phyloP scores from a whole-genome alignment of 2,329 filamentous ascomycete genomes.

The Cladophialophora psammophila region DNA sequence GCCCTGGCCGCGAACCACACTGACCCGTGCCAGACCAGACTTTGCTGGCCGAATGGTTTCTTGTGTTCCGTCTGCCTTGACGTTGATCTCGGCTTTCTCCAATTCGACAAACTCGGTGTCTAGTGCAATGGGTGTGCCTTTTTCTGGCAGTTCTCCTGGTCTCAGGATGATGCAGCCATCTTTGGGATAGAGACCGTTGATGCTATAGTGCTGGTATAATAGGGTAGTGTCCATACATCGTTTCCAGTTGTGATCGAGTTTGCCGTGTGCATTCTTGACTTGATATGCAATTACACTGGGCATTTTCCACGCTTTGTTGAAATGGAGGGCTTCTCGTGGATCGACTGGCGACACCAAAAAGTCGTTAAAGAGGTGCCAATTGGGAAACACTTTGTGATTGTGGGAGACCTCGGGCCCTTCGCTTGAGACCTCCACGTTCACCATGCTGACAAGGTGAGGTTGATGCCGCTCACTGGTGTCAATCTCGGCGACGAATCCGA shows the following conservation, averaged over 20 bases:
- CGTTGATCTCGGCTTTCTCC: constrained; percentile 91
- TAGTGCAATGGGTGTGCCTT: constrained; percentile 80
- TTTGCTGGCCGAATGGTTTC: constrained; percentile 91
- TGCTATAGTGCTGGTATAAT: constrained; percentile 75
- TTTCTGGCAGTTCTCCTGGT: constrained; percentile 69
- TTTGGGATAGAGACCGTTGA: constrained; percentile 50
- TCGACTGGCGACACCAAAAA: constrained; percentile 85
- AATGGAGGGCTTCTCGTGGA: constrained; percentile 83
- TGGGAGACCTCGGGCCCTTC: constrained; percentile 68
- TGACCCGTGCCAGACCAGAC: constrained; percentile 90
- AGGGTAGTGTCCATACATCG: constrained; percentile 81
- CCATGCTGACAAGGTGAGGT: constrained; percentile 86
- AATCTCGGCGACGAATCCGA: constrained; percentile 89
- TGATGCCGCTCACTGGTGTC: constrained; percentile 85
- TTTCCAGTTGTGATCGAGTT: constrained; percentile 87
- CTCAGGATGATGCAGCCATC: constrained; percentile 49
- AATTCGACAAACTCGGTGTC: constrained; percentile 97
- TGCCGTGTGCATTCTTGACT: constrained; percentile 78
- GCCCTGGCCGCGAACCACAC: constrained; percentile 81
- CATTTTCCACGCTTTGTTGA: constrained; percentile 90
- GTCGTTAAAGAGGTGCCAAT: constrained; percentile 97
- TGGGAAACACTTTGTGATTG: constrained; percentile 62
- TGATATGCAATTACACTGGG: constrained; percentile 90
- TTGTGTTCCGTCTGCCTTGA: constrained; percentile 91
- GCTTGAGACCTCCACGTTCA: constrained; percentile 71